These are phyloP conservation scores for Capsicum rhomboideum DNA, from an alignment of 257 asterid species.

Conservation along the genomic window DNA sequence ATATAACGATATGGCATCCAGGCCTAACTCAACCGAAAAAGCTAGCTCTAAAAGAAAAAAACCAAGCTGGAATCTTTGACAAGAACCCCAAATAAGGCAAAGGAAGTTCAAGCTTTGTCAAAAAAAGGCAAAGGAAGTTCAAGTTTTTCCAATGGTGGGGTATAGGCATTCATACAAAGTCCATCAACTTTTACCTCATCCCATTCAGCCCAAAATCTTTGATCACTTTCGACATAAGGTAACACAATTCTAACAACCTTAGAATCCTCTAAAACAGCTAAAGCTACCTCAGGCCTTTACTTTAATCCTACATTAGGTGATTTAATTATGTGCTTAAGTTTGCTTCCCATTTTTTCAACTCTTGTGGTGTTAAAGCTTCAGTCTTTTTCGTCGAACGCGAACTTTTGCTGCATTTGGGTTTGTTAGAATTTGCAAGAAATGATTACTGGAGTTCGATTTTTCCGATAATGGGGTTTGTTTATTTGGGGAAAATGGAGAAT, in stretches of 20 bases:
- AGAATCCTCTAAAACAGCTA: constrained; percentile 83
- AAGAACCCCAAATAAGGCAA: no score
- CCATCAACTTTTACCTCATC: constrained; percentile 59
- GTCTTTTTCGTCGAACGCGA: constrained; percentile 25
- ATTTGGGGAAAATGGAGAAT: constrained; percentile 25
- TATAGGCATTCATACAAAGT: constrained; percentile 69
- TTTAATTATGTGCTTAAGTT: constrained; percentile 66
- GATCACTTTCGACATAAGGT: constrained; percentile 65
- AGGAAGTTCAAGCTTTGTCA: constrained; percentile 34
- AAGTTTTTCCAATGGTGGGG: constrained; percentile 60
- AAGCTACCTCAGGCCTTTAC: constrained; percentile 60
- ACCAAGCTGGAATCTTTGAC: no score
- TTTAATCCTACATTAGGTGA: constrained; percentile 39
- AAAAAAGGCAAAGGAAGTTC: background rate
- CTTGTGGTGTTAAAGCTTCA: constrained; percentile 55
- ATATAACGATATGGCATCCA: no score
- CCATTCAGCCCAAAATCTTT: constrained; percentile 76
- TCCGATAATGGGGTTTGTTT: constrained; percentile 12
- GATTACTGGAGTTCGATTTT: constrained; percentile 20
- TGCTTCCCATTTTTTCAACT: constrained; percentile 48
- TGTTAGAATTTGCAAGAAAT: constrained; percentile 26
- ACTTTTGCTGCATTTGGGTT: constrained; percentile 51
- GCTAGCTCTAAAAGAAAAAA: no score
- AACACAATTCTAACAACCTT: constrained; percentile 70
- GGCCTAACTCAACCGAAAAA: no score